Evolutionary conservation across 1,139 yeast genomes (phyloP), one percentile per base, ranked within the genome.

Genomic region (Entelexis paramagnoliae): DNA sequence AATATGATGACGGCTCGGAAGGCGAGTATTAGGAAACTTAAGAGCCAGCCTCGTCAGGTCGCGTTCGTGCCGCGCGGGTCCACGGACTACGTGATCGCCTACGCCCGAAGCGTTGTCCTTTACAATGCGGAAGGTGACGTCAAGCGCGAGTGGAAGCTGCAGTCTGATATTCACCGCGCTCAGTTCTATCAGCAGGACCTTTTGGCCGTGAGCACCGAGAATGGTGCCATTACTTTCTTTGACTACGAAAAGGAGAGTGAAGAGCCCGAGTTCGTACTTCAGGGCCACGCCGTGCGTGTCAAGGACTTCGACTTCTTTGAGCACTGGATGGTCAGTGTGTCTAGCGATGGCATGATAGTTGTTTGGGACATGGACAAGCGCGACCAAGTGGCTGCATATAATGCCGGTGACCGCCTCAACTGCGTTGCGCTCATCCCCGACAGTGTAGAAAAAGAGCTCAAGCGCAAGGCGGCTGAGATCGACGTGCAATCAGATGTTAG

Each of bases 1-100:
- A 91, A 91, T 65, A 72, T 93, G 60, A 88, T 91, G 97, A 89
- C 97, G 4, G 95, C 88, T n/a, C 85, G 86, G 64, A 89, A 88
- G 68, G 97, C 98, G 7, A 89, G 95, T 2, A 74, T 79, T 10
- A 71, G 88, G 65, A 87, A 83, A 63, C 72, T 89, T 51, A 83
- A 82, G 66, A 58, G 51, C 20, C 56, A 53, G 22, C 64, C 70
- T 1, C 51, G 64, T 34, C 66, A 64, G 48, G 70, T 69, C 17
- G 53, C 56, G 19, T 71, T 72, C 70, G 55, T 71, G 13, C 59
- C 67, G 10, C 73, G 72, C 36, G 16, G 38, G 4, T 10, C 95
- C 10, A 76, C 76, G 41, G 72, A 74, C 61, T 89, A 87, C 64
- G 72, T 82, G 24, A 88, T 91, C 49, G 96, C 91, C 0, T 76